Conservation (phyloP, 164 flowering plant genomes). For the Umbilicus rupestris region DNA sequence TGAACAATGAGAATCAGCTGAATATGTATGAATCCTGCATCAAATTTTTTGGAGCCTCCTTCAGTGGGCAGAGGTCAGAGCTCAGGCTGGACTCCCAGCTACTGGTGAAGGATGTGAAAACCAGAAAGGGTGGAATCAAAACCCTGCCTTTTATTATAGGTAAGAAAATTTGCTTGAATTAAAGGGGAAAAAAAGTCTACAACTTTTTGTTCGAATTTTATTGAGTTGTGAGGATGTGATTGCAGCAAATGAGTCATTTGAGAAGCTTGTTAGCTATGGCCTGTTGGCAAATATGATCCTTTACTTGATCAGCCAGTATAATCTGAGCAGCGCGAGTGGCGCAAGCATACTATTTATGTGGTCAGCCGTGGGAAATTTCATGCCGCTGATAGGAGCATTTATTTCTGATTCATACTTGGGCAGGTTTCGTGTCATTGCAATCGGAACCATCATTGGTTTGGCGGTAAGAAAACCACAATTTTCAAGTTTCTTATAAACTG, state of each 20-base stretch:
- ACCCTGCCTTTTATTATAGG: conserved; percentile 52
- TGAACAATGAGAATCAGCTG: no score
- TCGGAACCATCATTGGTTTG: conserved; percentile 32
- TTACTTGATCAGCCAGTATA: conserved; percentile 30
- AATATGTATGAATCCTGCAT: background rate
- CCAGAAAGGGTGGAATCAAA: conserved; percentile 32
- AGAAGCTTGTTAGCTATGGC: conserved; percentile 48
- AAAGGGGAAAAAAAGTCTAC: background rate
- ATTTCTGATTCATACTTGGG: conserved; percentile 59
- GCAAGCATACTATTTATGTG: conserved; percentile 32
- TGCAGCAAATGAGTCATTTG: conserved; percentile 51
- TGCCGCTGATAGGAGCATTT: conserved; percentile 45
- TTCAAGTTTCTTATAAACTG: background rate
- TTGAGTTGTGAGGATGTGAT: background rate
- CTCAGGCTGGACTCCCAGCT: background rate
- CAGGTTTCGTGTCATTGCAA: conserved; percentile 39
- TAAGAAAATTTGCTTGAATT: background rate
- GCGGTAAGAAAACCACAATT: conserved; percentile 24
- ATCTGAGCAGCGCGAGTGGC: conserved; percentile 24
- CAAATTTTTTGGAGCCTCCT: background rate
- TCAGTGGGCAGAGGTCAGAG: background rate
- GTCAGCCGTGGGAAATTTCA: conserved; percentile 31
- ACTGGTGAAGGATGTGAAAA: background rate
- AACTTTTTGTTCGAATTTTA: background rate
- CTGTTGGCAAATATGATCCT: conserved; percentile 43